Evolutionary conservation across 1,284 basidiomycete genomes (phyloP).

Genomic region (Coniophora puteana): DNA sequence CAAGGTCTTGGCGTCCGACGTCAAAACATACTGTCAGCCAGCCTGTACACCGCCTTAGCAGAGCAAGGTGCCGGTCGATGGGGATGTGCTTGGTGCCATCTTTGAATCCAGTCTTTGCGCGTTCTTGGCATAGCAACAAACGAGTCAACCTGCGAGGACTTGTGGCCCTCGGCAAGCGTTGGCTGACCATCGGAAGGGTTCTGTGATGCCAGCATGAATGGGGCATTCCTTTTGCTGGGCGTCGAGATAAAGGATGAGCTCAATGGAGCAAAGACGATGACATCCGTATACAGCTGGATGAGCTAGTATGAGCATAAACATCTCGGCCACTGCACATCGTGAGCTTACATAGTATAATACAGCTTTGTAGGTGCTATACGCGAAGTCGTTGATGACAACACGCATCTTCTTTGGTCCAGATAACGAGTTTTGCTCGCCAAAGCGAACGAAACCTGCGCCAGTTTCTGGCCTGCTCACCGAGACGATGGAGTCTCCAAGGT

Average conservation of each 20-base stretch:
- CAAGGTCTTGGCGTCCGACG: background rate
- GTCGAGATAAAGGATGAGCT: conserved; percentile 58
- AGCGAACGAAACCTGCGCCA: conserved; percentile 6
- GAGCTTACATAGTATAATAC: conserved; percentile 75
- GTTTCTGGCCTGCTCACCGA: too few species aligned
- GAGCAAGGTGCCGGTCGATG: conserved; percentile 75
- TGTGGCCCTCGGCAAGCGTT: conserved; percentile 24
- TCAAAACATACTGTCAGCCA: conserved; percentile 70
- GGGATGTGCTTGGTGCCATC: conserved; percentile 57
- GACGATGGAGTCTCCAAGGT: too few species aligned
- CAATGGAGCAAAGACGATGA: conserved; percentile 80
- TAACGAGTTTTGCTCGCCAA: conserved; percentile 2
- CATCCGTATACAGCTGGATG: conserved; percentile 78
- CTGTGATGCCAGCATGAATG: conserved; percentile 27
- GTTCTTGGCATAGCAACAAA: conserved; percentile 33
- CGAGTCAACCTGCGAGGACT: conserved; percentile 7
- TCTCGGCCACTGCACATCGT: conserved; percentile 1
- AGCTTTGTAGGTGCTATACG: conserved; percentile 81
- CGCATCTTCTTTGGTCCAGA: conserved; percentile 47
- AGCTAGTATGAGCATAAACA: conserved; percentile 4
- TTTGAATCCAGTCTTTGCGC: conserved; percentile 61
- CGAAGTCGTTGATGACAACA: conserved; percentile 72
- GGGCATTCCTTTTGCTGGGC: conserved; percentile 13
- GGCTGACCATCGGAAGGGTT: conserved; percentile 33
- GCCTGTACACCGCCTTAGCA: conserved; percentile 83